Percentiles rank a stretch among this genome's conserved stretches.
phyloP scores from a whole-genome alignment of 2,329 filamentous ascomycete genomes.

The Gaeumannomyces tritici region DNA sequence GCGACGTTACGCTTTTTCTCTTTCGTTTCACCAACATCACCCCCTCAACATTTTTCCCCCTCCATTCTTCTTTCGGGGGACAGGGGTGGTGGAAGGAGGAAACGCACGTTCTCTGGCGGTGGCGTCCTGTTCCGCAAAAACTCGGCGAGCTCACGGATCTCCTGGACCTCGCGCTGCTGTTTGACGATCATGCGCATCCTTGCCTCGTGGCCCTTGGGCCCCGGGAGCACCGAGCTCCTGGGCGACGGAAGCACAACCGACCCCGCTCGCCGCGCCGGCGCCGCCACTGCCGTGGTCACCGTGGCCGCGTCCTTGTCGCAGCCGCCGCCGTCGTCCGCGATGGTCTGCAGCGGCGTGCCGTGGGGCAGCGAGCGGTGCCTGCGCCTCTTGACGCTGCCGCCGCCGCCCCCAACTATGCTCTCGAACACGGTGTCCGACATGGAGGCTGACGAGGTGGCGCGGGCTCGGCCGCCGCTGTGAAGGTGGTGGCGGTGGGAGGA shows the following conservation, averaged over 20 bases:
- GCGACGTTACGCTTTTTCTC: background rate
- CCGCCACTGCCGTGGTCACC: too few relatives aligned
- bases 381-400: background rate
- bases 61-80: background rate
- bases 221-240: background rate
- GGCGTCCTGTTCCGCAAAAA: slow-evolving; percentile 40
- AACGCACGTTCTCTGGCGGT: slow-evolving; percentile 29
- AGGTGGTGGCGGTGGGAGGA: background rate
- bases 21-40: background rate
- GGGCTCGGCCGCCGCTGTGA: background rate
- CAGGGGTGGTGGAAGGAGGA: too few relatives aligned
- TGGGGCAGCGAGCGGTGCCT: background rate
- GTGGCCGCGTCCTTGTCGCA: too few relatives aligned
- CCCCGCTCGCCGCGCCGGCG: background rate
- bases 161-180: slow-evolving; percentile 12
- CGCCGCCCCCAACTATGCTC: too few relatives aligned
- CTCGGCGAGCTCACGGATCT: slow-evolving; percentile 27
- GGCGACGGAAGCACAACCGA: background rate
- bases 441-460: background rate
- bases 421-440: background rate
- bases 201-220: background rate
- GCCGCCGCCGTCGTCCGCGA: background rate
- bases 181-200: slow-evolving; percentile 3
- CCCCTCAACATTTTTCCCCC: background rate
- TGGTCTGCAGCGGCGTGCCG: background rate